These are phyloP conservation scores for Candida tibetensis DNA, from an alignment of 805 yeast genomes.

Conservation along the genomic window DNA sequence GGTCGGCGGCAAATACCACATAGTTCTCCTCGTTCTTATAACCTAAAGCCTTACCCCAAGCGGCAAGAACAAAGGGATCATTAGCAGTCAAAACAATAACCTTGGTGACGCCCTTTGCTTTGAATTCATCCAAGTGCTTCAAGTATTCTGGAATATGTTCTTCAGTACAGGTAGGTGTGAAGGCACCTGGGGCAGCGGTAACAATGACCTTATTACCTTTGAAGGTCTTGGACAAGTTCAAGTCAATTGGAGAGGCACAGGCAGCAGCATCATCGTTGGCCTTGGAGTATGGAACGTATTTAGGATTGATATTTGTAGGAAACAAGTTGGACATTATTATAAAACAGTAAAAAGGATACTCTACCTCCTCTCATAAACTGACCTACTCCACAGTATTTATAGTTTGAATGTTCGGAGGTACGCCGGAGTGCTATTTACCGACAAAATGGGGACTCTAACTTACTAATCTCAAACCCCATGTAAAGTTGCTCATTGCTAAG, in stretches of 20 bases:
- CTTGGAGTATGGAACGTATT: constrained; percentile 41
- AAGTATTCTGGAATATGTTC: constrained; percentile 71
- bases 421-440: too few relatives aligned
- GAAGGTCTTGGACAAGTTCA: constrained; percentile 30
- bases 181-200: constrained; percentile 83
- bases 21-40: constrained; percentile 30
- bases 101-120: constrained; percentile 59
- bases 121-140: constrained; percentile 46
- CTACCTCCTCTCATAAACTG: neutral
- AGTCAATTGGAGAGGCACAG: constrained; percentile 36
- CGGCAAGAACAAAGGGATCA: constrained; percentile 68
- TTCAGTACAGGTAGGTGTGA: constrained; percentile 77
- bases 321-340: constrained; percentile 19
- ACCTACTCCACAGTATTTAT: too few relatives aligned
- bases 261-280: constrained; percentile 35
- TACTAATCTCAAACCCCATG: too few relatives aligned
- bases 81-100: constrained; percentile 64
- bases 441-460: too few relatives aligned
- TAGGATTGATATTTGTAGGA: constrained; percentile 36
- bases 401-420: too few relatives aligned
- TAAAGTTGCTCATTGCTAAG: too few relatives aligned
- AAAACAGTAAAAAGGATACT: neutral
- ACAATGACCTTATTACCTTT: constrained; percentile 57
- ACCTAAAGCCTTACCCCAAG: constrained; percentile 61
- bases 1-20: constrained; percentile 63